Evolutionary conservation across 129 eudicot genomes (phyloP).

Genomic region (Arctium minus): DNA sequence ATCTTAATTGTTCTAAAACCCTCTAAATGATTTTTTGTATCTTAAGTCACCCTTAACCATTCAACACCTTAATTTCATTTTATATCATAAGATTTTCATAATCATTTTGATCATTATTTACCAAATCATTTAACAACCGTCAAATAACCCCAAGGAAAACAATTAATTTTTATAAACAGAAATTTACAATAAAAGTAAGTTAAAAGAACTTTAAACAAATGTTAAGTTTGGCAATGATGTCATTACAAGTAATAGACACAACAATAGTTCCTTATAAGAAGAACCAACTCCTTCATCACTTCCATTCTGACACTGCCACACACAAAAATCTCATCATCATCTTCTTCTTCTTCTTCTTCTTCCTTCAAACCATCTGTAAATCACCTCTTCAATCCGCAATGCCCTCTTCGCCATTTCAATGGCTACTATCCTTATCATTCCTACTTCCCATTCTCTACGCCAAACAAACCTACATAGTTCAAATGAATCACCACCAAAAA

Average conservation of each 20-base stretch:
- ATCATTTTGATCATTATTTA: no score
- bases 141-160: no score
- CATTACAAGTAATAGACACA: constrained; percentile 24
- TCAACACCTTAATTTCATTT: no score
- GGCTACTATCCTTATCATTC: constrained; percentile 2
- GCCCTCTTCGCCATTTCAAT: constrained; percentile 13
- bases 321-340: not conserved
- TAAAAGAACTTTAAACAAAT: no score
- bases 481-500: constrained; percentile 49
- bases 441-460: not conserved
- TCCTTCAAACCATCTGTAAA: not conserved
- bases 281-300: constrained; percentile 29
- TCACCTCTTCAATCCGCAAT: not conserved
- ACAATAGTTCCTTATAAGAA: constrained; percentile 35
- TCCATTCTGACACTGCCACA: constrained; percentile 8
- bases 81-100: no score
- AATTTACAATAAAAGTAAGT: not conserved
- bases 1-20: no score
- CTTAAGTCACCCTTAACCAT: no score
- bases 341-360: not conserved
- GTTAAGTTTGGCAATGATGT: constrained; percentile 11
- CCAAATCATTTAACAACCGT: no score
- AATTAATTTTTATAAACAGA: no score
- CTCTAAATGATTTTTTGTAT: no score
- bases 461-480: constrained; percentile 65